These are phyloP conservation scores for Venturiaceae sp. DNA, from an alignment of 2,329 filamentous ascomycete species.

Conservation along the genomic window DNA sequence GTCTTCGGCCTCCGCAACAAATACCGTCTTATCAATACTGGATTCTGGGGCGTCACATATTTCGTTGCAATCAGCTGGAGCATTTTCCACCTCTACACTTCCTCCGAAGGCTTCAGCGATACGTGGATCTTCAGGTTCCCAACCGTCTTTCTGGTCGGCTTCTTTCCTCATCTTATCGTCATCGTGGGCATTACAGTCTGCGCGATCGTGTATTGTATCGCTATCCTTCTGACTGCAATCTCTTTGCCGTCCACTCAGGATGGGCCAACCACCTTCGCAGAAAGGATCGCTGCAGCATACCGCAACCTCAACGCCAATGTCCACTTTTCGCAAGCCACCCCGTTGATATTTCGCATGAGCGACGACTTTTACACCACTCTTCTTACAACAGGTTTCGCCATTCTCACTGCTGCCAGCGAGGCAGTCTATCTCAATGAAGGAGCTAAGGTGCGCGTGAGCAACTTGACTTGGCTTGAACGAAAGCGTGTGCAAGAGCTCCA, in stretches of 20 bases:
- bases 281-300: constrained; percentile 63
- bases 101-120: neutral
- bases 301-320: constrained; percentile 88
- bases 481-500: constrained; percentile 73
- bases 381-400: constrained; percentile 74
- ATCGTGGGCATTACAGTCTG: constrained; percentile 70
- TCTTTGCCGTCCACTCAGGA: constrained; percentile 47
- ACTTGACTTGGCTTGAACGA: constrained; percentile 80
- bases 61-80: constrained; percentile 80
- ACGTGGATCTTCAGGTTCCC: constrained; percentile 76
- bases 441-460: constrained; percentile 58
- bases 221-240: constrained; percentile 65
- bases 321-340: constrained; percentile 55
- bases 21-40: constrained; percentile 77
- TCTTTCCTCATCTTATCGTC: constrained; percentile 88
- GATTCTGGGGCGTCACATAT: constrained; percentile 82
- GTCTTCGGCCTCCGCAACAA: constrained; percentile 69
- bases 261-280: constrained; percentile 27
- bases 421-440: constrained; percentile 95
- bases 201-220: constrained; percentile 64
- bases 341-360: constrained; percentile 69
- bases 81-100: constrained; percentile 33
- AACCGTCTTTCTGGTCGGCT: constrained; percentile 89
- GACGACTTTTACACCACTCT: constrained; percentile 96
- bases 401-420: constrained; percentile 87